Evolutionary conservation across 2,329 filamentous ascomycete genomes (phyloP), one percentile per base, ranked within the genome.

Genomic region (Neonectria neomacrospora): DNA sequence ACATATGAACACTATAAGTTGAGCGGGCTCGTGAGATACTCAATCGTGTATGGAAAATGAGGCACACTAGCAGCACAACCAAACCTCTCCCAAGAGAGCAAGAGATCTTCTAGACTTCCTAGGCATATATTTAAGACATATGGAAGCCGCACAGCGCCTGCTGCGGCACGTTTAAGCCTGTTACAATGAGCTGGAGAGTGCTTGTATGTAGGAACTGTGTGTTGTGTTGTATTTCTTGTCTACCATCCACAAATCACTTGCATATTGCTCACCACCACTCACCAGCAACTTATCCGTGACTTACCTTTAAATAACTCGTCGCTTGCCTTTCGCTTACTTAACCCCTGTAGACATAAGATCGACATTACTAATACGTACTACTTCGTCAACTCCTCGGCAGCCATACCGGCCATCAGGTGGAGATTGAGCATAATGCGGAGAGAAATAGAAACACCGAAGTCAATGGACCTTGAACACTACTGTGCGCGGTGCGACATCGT

Each of bases 41-140:
- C 39, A 18, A n/a, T 42, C 39, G n/a, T 42, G 39, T 7, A 42
- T 42, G 39, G 39, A 42, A n/a, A 42, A 42, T 42, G 39, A 42
- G 39, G 39, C 39, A 42, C 39, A 20, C 39, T 42, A n/a, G 39
- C 16, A n/a, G n/a, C 39, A 42, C n/a, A n/a, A 42, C n/a, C 39
- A 42, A 18, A 42, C 4, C 39, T n/a, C 39, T 42, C 20, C 6
- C 39, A 18, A n/a, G 39, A 42, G 39, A 42, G n/a, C 39, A 42
- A 42, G 39, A 42, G 39, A 20, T n/a, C 39, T 42, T 42, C n/a
- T 42, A 42, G n/a, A 42, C 39, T 42, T 42, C 39, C 39, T 42
- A 42, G 16, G n/a, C 39, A n/a, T 42, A n/a, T 42, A 42, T 6
- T 42, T 8, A 7, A 42, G 39, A 42, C 39, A 42, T 42, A 42